Base-by-base conservation (phyloP, 371 early-diverging fungal genomes). In the Rhizopus delemar region DNA sequence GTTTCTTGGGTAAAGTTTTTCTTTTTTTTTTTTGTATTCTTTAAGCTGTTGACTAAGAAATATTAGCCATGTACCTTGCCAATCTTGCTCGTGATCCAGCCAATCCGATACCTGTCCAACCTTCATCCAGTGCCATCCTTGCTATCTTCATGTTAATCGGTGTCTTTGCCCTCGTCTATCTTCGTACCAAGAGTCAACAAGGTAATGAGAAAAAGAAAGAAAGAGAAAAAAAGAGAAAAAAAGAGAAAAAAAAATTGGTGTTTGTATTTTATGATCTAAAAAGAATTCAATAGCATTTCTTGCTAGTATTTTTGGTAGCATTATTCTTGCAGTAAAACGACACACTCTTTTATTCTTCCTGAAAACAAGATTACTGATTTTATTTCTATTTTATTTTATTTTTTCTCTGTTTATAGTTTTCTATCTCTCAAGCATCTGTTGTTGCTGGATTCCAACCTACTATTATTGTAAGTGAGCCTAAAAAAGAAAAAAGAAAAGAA, bases 261-360 rank as follows among this genome's bases (percentile, higher is more conserved):
- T 22, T 22, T 22, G 22, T 22, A 22, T 22, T 22, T 22, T 22
- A 22, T 22, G 22, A 22, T 22, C 22, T 22, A 22, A 22, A 22
- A 22, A 22, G 22, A 22, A 51, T 22, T 22, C 22, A 50, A 28
- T 56, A 77, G 78, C 75, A 41, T 71, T 68, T 50, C 71, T 75
- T 46, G 74, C 68, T 13, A 63, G 69, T 58, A 63, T 78, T 32
- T 66, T 64, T 56, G 74, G 72, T 6, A 69, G 68, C 53, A 75
- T 78, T 34, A 51, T 75, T 8, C 22, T 71, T 11, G 55, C 68
- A 9, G 77, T 71, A 71, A 70, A 60, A 49, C 11, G 2, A 8
- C 13, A 4, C 34, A 16, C 15, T 32, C 0, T 8, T 53, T 38
- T 53, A 38, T 3, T 8, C n/a, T 13, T 43, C 7, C 12, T 29